Conservation (phyloP, 2,329 filamentous ascomycete genomes). For the Aspergillus quadricinctus region DNA sequence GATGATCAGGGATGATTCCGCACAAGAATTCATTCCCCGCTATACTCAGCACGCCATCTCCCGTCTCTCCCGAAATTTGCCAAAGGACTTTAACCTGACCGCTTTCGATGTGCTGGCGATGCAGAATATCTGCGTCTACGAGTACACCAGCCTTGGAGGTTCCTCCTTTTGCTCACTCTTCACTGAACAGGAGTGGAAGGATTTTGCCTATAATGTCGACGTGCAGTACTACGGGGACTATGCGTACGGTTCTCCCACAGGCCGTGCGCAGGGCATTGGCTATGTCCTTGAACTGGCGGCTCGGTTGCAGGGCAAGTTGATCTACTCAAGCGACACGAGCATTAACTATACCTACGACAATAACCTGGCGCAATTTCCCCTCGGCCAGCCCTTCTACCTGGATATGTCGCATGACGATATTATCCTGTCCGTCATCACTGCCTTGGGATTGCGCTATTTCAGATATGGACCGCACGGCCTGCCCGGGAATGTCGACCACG, state of each 20-base stretch:
- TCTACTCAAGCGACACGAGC: constrained; percentile 40
- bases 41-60: not conserved
- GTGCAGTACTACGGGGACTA: constrained; percentile 59
- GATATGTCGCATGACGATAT: constrained; percentile 78
- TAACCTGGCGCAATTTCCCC: constrained; percentile 64
- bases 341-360: constrained; percentile 41
- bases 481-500: constrained; percentile 26
- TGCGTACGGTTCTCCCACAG: constrained; percentile 61
- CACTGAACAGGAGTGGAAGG: constrained; percentile 69
- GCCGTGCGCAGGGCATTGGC: constrained; percentile 67
- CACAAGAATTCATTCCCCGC: not conserved
- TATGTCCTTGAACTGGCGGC: constrained; percentile 70
- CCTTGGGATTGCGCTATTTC: constrained; percentile 64
- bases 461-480: constrained; percentile 24
- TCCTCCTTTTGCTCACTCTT: constrained; percentile 71
- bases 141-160: constrained; percentile 72
- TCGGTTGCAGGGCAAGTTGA: constrained; percentile 47
- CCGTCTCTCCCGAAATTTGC: constrained; percentile 29
- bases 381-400: constrained; percentile 69
- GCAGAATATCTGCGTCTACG: constrained; percentile 71
- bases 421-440: constrained; percentile 64
- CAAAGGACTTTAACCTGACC: constrained; percentile 60
- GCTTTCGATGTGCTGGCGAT: constrained; percentile 60
- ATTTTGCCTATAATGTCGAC: constrained; percentile 68
- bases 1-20: not conserved